phyloP scores from a whole-genome alignment of 805 yeast species.

The Danielia reshetovae region DNA sequence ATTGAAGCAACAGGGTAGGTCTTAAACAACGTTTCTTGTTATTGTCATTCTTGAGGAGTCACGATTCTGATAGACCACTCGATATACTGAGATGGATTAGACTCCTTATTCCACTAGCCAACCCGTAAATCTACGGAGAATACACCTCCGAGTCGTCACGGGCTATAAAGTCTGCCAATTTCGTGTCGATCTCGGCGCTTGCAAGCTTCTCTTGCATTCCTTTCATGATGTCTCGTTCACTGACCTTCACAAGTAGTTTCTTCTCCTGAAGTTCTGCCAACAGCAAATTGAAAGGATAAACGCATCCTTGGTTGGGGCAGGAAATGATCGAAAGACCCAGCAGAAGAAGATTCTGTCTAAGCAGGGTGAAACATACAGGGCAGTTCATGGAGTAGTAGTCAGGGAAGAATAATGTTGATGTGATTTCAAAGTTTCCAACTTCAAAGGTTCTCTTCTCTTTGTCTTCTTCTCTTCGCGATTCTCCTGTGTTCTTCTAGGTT shows the following conservation, averaged over 20 bases:
- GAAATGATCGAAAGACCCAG: slow-evolving; percentile 22
- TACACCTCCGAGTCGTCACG: slow-evolving; percentile 4
- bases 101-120: too few relatives aligned
- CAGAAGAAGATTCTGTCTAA: slow-evolving; percentile 25
- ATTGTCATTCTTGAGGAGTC: too few relatives aligned
- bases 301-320: slow-evolving; percentile 27
- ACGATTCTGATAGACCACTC: too few relatives aligned
- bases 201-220: slow-evolving; percentile 24
- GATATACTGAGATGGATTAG: too few relatives aligned
- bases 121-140: too few relatives aligned
- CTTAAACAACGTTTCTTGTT: too few relatives aligned
- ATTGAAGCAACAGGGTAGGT: too few relatives aligned
- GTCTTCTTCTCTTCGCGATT: background rate
- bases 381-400: slow-evolving; percentile 18
- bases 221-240: slow-evolving; percentile 23
- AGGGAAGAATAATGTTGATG: background rate
- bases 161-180: slow-evolving; percentile 24
- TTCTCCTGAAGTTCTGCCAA: slow-evolving; percentile 24
- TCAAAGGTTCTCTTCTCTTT: background rate
- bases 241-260: slow-evolving; percentile 20
- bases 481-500: background rate
- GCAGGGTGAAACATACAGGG: slow-evolving; percentile 25
- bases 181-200: slow-evolving; percentile 21
- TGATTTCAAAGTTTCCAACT: background rate
- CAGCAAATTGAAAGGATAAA: slow-evolving; percentile 31